phyloP scores from a whole-genome alignment of 352 stramenopile species.

The Blastocystis sp. region DNA sequence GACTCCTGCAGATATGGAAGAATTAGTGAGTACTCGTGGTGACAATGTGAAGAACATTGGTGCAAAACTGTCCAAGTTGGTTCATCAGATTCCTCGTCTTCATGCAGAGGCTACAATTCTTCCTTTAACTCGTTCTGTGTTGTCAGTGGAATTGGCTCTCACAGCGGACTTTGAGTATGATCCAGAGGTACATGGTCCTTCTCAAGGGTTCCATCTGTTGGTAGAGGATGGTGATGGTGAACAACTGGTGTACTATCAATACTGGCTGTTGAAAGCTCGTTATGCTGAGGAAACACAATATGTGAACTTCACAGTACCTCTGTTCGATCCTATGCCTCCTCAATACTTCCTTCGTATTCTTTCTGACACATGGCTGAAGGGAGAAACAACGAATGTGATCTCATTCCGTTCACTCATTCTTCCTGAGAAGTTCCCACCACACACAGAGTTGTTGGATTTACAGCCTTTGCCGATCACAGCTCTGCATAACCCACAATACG shows the following conservation, averaged over 20 bases:
- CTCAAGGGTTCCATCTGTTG: constrained; percentile 91
- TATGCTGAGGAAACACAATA: constrained; percentile 74
- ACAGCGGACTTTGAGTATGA: constrained; percentile 94
- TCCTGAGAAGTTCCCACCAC: constrained; percentile 91
- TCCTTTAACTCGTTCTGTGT: constrained; percentile 91
- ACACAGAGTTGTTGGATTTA: constrained; percentile 92
- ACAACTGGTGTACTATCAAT: constrained; percentile 94
- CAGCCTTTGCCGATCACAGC: constrained; percentile 82
- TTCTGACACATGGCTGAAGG: constrained; percentile 95
- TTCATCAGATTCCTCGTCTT: constrained; percentile 94
- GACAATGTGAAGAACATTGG: constrained; percentile 83
- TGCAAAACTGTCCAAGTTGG: constrained; percentile 91
- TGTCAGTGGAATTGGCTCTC: constrained; percentile 87
- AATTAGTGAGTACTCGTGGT: constrained; percentile 64
- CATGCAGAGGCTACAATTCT: constrained; percentile 90
- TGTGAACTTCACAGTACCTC: constrained; percentile 89
- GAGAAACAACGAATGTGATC: constrained; percentile 85
- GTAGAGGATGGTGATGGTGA: constrained; percentile 96
- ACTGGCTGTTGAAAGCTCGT: constrained; percentile 82
- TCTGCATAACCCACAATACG: constrained; percentile 59
- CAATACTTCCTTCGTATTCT: constrained; percentile 95
- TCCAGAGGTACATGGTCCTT: constrained; percentile 82
- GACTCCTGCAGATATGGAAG: constrained; percentile 88
- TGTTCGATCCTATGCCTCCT: constrained; percentile 91
- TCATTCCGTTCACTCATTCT: constrained; percentile 97